phyloP scores from a whole-genome alignment of 495 filamentous ascomycete species.

The Umbilicaria muhlenbergii region DNA sequence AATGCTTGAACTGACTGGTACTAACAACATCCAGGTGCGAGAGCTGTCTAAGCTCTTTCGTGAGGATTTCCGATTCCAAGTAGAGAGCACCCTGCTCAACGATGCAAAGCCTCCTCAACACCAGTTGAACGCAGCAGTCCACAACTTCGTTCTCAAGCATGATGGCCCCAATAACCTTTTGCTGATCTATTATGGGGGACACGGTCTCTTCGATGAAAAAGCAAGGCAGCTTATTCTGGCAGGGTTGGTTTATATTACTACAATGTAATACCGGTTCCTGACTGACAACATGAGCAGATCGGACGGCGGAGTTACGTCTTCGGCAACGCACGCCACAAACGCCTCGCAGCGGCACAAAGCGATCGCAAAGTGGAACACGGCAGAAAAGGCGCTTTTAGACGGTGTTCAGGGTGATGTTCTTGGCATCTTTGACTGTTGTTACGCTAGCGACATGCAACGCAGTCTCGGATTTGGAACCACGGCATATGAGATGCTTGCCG shows the following conservation, averaged over 20 bases:
- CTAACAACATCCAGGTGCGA: too few species aligned
- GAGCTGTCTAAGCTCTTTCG: too few species aligned
- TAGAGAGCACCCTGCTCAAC: too few species aligned
- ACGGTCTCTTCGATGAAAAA: conserved; percentile 4
- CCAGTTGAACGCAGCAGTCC: conserved; percentile 6
- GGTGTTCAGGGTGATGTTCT: conserved; percentile 15
- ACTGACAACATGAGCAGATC: too few species aligned
- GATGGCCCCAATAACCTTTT: conserved; percentile 12
- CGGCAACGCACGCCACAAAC: conserved; percentile 2
- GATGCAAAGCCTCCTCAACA: too few species aligned
- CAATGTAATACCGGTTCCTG: too few species aligned
- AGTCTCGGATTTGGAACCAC: neutral
- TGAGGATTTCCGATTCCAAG: too few species aligned
- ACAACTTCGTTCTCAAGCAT: conserved; percentile 6
- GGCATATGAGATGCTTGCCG: conserved; percentile 13
- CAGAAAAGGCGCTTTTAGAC: conserved; percentile 9
- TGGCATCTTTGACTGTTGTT: conserved; percentile 18
- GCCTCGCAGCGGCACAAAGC: neutral
- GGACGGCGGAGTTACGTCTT: neutral
- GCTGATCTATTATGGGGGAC: conserved; percentile 22
- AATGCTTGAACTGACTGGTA: too few species aligned
- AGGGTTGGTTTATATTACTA: too few species aligned
- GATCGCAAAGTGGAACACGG: conserved; percentile 9
- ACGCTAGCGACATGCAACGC: neutral
- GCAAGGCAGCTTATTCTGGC: too few species aligned